Base-by-base conservation (phyloP, 768 basidiomycete genomes). In the Hygrophorus russula region DNA sequence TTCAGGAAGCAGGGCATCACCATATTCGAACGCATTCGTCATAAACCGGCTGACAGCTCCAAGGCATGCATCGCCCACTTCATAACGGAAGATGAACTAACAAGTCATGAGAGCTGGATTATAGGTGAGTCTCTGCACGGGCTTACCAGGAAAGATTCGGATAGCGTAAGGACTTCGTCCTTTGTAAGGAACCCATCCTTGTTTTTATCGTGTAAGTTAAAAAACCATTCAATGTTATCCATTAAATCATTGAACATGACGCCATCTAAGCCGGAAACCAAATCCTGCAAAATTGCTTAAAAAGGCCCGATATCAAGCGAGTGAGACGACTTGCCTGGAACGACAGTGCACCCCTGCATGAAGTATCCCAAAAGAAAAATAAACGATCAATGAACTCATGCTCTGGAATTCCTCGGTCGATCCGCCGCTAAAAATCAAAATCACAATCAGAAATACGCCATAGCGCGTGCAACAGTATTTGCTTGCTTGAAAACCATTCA, bases 221-320 rank as follows among this genome's bases (percentile, higher is more conserved):
- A 97, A 65, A 98, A 94, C 94, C 94, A 99, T 59, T 96, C 89
- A 53, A 98, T 94, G 51, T 89, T 94, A 45, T 92, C 88, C 96
- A 98, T 97, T 51, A 99, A 65, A 59, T 97, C 96, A 50, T 89
- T 93, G 65, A 88, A 85, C 77, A 97, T 87, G 36, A 96, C 86
- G 2, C 82, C 82, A 52, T 96, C 83, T 39, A 98, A 67, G 1
- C 96, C 94, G 20, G 68, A 73, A 8, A 98, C 82, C 10, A 98
- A 67, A 57, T 98, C 92, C 87, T 97, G 56, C 13, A 46, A 12
- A 35, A 20, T 13, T 4, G n/a, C 18, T 6, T 2, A 41, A 19
- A 5, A 17, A 13, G 6, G 39, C 12, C 44, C n/a, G 8, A 45
- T 8, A 11, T 6, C 12, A 4, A 41, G 30, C 32, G 20, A 3